Conservation (phyloP, 805 yeast genomes). For the Hanseniaspora mollemarum region DNA sequence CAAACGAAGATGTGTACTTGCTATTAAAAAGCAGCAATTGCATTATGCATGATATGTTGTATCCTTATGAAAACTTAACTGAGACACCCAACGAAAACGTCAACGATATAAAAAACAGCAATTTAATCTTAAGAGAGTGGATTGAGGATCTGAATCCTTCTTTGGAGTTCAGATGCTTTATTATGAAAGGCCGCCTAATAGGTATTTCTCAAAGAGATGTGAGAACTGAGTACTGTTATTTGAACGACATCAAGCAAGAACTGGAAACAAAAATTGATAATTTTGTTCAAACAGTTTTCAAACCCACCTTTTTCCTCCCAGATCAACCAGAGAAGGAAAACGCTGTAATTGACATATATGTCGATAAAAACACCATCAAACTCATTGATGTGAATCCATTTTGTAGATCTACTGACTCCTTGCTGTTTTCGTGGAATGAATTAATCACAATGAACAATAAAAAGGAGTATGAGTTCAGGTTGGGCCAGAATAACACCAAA, state of each 20-base stretch:
- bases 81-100: constrained; percentile 21
- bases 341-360: constrained; percentile 69
- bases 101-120: constrained; percentile 33
- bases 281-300: constrained; percentile 43
- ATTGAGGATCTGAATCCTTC: constrained; percentile 65
- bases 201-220: constrained; percentile 81
- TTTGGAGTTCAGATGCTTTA: constrained; percentile 80
- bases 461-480: constrained; percentile 43
- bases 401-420: constrained; percentile 62
- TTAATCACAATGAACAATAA: constrained; percentile 31
- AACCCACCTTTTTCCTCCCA: constrained; percentile 40
- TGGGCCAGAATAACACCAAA: constrained; percentile 49
- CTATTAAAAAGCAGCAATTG: constrained; percentile 80
- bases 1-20: constrained; percentile 65
- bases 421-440: constrained; percentile 79
- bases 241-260: constrained; percentile 41
- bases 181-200: constrained; percentile 44
- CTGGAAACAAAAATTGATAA: constrained; percentile 39
- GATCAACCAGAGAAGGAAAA: background rate
- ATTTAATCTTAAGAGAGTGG: constrained; percentile 77
- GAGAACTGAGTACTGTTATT: constrained; percentile 58
- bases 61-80: constrained; percentile 47
- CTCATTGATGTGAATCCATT: constrained; percentile 83
- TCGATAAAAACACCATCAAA: constrained; percentile 55
- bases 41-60: constrained; percentile 69